Conservation (phyloP, 352 stramenopile genomes). For the Phytophthora lateralis region DNA sequence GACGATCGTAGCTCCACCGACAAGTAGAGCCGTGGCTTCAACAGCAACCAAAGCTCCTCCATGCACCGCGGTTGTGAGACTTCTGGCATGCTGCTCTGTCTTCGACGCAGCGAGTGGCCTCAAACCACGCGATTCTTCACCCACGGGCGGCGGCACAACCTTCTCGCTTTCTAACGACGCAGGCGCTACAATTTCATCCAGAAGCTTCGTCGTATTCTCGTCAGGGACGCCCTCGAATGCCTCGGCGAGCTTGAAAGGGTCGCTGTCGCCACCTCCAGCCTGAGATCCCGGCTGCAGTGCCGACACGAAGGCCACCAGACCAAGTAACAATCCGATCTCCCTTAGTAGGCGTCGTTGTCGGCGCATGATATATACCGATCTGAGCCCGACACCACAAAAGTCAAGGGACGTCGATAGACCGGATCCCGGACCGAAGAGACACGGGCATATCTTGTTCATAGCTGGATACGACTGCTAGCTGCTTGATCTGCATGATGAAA, state of each 20-base stretch:
- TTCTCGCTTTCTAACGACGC: constrained; percentile 17
- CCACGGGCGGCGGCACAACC: background rate
- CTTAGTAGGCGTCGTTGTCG: constrained; percentile 4
- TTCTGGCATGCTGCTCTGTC: constrained; percentile 1
- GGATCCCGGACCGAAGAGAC: constrained; percentile 25
- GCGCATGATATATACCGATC: constrained; percentile 21
- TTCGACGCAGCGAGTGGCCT: constrained; percentile 7
- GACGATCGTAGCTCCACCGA: constrained; percentile 32
- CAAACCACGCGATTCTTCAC: constrained; percentile 11
- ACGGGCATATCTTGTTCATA: background rate
- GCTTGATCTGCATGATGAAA: constrained; percentile 17
- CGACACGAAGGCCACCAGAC: background rate
- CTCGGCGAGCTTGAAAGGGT: constrained; percentile 15
- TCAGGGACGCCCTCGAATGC: constrained; percentile 18
- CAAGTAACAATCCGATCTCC: constrained; percentile 8
- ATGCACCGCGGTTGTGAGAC: constrained; percentile 1
- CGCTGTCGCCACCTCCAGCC: background rate
- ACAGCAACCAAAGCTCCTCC: constrained; percentile 34
- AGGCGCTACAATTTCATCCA: constrained; percentile 28
- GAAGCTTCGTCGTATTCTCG: constrained; percentile 22
- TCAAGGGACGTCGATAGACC: constrained; percentile 10
- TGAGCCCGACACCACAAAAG: constrained; percentile 5
- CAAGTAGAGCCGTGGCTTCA: constrained; percentile 37
- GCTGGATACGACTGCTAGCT: background rate
- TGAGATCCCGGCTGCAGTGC: constrained; percentile 1